These are phyloP conservation scores for Collybiopsis luxurians DNA, from an alignment of 768 basidiomycete genomes.

Conservation along the genomic window DNA sequence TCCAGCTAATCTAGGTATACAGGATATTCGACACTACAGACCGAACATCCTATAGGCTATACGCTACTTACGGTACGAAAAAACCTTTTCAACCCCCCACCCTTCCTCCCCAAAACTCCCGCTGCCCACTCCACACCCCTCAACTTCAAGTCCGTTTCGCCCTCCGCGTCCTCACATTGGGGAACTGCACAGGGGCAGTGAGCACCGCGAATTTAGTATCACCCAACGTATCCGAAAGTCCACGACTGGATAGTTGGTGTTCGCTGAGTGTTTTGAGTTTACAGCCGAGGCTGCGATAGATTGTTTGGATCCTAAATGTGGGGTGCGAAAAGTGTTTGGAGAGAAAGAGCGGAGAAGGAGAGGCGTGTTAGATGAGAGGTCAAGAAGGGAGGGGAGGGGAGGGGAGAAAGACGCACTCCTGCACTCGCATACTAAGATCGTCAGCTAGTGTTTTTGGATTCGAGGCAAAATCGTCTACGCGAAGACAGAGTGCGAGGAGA, in stretches of 20 bases:
- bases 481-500: slow-evolving; percentile 79
- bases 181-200: slow-evolving; percentile 77
- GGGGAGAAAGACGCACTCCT: slow-evolving; percentile 53
- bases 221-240: slow-evolving; percentile 60
- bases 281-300: slow-evolving; percentile 55
- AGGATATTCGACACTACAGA: no score
- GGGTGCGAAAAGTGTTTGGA: background rate
- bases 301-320: background rate
- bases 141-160: slow-evolving; percentile 16
- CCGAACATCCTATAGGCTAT: no score
- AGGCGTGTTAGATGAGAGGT: background rate
- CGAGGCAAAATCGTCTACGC: slow-evolving; percentile 72
- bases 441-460: slow-evolving; percentile 66
- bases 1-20: no score
- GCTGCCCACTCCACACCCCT: background rate
- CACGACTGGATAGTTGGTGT: slow-evolving; percentile 66
- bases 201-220: slow-evolving; percentile 72
- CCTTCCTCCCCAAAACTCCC: background rate
- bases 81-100: no score
- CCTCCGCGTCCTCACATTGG: slow-evolving; percentile 51
- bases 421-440: slow-evolving; percentile 65
- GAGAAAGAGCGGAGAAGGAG: slow-evolving; percentile 1
- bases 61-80: no score
- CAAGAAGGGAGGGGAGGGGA: background rate
- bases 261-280: slow-evolving; percentile 51